These are phyloP conservation scores for Eucalyptus cloeziana DNA, from an alignment of 345 rosid species.

Conservation along the genomic window DNA sequence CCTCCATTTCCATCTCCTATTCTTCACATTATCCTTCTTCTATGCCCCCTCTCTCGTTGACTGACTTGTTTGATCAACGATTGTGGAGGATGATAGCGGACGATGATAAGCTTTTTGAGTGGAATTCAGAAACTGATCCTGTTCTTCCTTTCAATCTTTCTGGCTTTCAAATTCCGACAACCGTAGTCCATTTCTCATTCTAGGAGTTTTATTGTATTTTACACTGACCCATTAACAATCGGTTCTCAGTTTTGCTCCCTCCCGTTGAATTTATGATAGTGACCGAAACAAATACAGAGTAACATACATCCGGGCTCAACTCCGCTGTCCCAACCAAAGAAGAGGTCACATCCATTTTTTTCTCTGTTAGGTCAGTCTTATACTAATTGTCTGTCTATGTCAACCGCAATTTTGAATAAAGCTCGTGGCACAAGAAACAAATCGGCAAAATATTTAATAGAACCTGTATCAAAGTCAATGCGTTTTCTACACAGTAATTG, in stretches of 20 bases:
- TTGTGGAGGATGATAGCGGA: not conserved
- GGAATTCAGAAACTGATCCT: not conserved
- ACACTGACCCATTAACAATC: not conserved
- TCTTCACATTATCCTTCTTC: not conserved
- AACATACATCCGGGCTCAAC: not conserved
- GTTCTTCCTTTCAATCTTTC: not conserved
- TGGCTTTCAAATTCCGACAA: not conserved
- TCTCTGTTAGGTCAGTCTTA: not conserved
- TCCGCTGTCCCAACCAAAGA: not conserved
- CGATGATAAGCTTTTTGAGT: not conserved
- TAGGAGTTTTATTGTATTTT: not conserved
- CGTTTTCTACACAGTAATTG: too few relatives aligned
- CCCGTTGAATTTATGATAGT: not conserved
- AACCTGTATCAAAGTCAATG: too few relatives aligned
- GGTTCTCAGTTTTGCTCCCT: not conserved
- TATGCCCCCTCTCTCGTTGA: not conserved
- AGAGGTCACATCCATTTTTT: not conserved
- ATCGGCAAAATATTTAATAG: too few relatives aligned
- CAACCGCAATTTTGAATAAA: too few relatives aligned
- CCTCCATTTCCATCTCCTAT: too few relatives aligned
- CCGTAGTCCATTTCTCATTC: not conserved
- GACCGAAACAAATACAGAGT: not conserved
- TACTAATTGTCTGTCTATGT: not conserved
- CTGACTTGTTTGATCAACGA: not conserved
- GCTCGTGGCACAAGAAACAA: too few relatives aligned